Percentiles rank a stretch among this genome's conserved stretches.
Evolutionary conservation across 164 flowering plant species (phyloP).

Genomic region (Kalanchoe fedtschenkoi): DNA sequence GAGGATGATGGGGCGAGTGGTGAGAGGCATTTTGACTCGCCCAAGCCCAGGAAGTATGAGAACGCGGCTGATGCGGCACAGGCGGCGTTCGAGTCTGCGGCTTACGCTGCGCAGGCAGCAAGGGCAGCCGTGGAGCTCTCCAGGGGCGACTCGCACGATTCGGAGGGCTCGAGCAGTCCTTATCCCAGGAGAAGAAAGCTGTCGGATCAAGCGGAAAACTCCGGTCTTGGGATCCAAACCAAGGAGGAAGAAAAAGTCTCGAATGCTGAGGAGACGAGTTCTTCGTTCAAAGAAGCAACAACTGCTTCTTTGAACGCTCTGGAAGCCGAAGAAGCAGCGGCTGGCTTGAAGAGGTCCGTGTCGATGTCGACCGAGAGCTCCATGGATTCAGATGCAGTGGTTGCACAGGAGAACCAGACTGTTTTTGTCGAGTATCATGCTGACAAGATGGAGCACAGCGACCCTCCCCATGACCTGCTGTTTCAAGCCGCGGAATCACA

Average conservation of each 20-base stretch:
- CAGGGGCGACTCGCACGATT: conserved; percentile 27
- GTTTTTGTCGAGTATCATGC: conserved; percentile 29
- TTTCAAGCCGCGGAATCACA: background rate
- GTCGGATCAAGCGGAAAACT: background rate
- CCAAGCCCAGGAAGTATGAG: conserved; percentile 32
- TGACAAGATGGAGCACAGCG: conserved; percentile 12
- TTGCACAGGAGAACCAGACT: conserved; percentile 16
- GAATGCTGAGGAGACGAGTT: background rate
- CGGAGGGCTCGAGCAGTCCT: conserved; percentile 22
- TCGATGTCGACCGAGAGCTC: background rate
- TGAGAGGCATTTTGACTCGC: conserved; percentile 27
- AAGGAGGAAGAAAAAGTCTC: background rate
- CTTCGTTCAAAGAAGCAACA: background rate
- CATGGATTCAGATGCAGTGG: conserved; percentile 9
- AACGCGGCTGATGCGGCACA: conserved; percentile 82
- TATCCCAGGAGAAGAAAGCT: conserved; percentile 10
- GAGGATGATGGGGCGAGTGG: conserved; percentile 13
- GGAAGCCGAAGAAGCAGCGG: background rate
- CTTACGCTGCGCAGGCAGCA: conserved; percentile 74
- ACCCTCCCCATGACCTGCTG: background rate
- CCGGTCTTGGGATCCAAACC: background rate
- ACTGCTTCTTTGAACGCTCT: background rate
- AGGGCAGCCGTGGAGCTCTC: conserved; percentile 78
- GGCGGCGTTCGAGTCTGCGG: conserved; percentile 83
- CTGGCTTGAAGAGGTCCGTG: background rate